Percentiles rank a stretch among this genome's conserved stretches.
Conservation (phyloP, 139 green algal genomes). For the Pseudopediastrum boryanum region DNA sequence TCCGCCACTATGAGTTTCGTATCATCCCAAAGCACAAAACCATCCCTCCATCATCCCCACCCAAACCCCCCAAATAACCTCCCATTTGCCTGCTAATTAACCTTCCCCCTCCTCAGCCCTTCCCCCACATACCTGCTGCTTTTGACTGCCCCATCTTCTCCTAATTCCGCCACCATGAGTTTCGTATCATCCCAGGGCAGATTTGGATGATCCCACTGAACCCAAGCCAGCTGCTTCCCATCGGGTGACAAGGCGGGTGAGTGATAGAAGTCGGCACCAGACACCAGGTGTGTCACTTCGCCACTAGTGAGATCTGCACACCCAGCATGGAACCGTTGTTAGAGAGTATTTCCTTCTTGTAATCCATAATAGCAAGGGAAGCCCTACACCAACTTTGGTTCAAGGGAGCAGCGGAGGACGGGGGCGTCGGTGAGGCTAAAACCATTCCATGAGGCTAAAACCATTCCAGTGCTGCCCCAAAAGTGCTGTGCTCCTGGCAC, state of each 20-base stretch:
- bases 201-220: no score
- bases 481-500: neutral
- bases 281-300: slow-evolving; percentile 45
- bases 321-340: no score
- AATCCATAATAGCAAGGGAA: neutral
- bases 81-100: no score
- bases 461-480: neutral
- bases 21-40: slow-evolving; percentile 44
- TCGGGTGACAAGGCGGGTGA: slow-evolving; percentile 59
- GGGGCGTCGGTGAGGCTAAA: neutral
- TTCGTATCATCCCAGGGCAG: slow-evolving; percentile 52
- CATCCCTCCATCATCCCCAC: no score
- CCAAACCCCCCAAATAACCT: no score
- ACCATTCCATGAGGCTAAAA: neutral
- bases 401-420: neutral
- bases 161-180: slow-evolving; percentile 60
- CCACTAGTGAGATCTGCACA: slow-evolving; percentile 57
- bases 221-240: slow-evolving; percentile 68
- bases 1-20: slow-evolving; percentile 60
- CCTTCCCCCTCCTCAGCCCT: no score
- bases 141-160: slow-evolving; percentile 36
- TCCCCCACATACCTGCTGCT: neutral
- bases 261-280: slow-evolving; percentile 73
- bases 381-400: neutral
- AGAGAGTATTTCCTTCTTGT: neutral